Base-by-base conservation (phyloP, 306 rosid species). In the Vigna reflexopilosa region DNA sequence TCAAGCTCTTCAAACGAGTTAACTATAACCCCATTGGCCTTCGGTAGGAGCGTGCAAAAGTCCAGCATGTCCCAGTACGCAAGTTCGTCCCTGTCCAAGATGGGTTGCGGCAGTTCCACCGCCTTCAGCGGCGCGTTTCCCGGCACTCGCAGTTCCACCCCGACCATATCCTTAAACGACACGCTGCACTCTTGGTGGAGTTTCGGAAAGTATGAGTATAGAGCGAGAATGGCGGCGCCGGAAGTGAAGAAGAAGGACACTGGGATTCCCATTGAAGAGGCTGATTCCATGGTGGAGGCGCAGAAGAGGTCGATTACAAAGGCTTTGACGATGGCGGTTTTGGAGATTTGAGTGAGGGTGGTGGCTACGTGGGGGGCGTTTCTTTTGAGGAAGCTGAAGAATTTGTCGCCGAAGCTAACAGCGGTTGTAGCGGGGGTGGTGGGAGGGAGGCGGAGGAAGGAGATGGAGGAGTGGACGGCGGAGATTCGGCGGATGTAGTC, bases 241-340 rank as follows among this genome's bases (percentile, higher is more conserved):
- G 83, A 83, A 2, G 83, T 36, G 80, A 83, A 48, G 76, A 77
- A 83, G 54, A 48, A 83, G 72, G 66, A 78, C 0, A 78, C 80
- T 0, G 86, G 83, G 20, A 83, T 78, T 26, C 19, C 54, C 1
- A 77, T 9, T 0, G 51, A 14, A 1, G 76, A 22, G n/a, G 67
- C 83, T 0, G 45, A 0, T 5, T 40, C 61, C 22, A 78, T 36
- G 0, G 76, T 76, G 19, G 83, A 57, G 1, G 71, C 36, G 34
- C 86, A 83, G 28, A 78, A 83, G 34, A 83, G 34, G 11, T 83
- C 86, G n/a, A 73, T 66, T 0, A 83, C 3, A 8, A 83, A 19
- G 16, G 80, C 24, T 14, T 72, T 78, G 22, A 83, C 1, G 6
- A 26, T 0, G 20, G 65, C 12, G 50, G 70, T 7, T 9, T 22